Percentiles rank a stretch among this genome's conserved stretches.
Evolutionary conservation across 2,329 filamentous ascomycete genomes (phyloP).

Genomic region (Colletotrichum higginsianum): DNA sequence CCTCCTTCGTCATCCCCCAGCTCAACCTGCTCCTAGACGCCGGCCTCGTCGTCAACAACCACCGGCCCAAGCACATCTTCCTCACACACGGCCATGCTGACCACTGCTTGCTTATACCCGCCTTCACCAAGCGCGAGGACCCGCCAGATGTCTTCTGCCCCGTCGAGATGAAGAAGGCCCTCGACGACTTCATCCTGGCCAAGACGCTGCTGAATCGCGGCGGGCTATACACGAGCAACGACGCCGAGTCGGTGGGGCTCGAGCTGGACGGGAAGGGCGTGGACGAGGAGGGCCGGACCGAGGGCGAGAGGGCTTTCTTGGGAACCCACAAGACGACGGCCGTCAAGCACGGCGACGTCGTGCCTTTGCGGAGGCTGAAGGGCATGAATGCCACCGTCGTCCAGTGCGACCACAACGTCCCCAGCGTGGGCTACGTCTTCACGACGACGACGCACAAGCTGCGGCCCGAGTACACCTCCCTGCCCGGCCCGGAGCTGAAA

Average conservation of each 20-base stretch:
- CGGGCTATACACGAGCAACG: slow-evolving; percentile 51
- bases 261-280: slow-evolving; percentile 41
- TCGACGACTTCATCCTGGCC: slow-evolving; percentile 58
- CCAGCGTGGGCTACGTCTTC: slow-evolving; percentile 65
- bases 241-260: slow-evolving; percentile 44
- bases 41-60: slow-evolving; percentile 61
- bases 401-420: slow-evolving; percentile 62
- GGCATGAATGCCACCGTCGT: slow-evolving; percentile 60
- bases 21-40: slow-evolving; percentile 66
- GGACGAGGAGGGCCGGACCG: slow-evolving; percentile 41
- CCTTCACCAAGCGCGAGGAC: slow-evolving; percentile 60
- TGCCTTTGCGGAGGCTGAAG: slow-evolving; percentile 54
- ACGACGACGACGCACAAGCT: slow-evolving; percentile 56
- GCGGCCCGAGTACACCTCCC: slow-evolving; percentile 53
- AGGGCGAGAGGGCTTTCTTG: slow-evolving; percentile 47
- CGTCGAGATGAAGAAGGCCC: slow-evolving; percentile 53
- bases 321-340: slow-evolving; percentile 58
- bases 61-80: slow-evolving; percentile 64
- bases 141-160: slow-evolving; percentile 64
- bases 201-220: slow-evolving; percentile 60
- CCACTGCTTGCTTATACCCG: slow-evolving; percentile 60
- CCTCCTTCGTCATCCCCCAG: slow-evolving; percentile 65
- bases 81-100: slow-evolving; percentile 66
- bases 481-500: slow-evolving; percentile 55
- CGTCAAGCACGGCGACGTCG: slow-evolving; percentile 53